Base-by-base conservation (phyloP, 768 basidiomycete species). In the Clavulina sp. region DNA sequence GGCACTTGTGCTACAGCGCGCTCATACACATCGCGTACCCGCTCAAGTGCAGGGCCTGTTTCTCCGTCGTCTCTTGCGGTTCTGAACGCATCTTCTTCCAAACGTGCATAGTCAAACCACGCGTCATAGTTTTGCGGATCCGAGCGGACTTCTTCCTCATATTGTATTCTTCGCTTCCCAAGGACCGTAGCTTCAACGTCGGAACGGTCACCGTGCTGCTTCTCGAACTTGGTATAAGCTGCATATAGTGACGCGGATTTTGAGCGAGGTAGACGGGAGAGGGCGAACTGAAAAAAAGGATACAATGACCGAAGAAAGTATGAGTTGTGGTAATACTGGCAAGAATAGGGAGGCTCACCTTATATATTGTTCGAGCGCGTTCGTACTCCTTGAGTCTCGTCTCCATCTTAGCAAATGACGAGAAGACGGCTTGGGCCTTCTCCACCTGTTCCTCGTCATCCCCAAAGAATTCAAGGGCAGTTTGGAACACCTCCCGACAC, bases 121-220 rank as follows among this genome's bases (percentile, higher is more conserved):
- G 84, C 81, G 64, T 97, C 95, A 62, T 96, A 99, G 63, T 96
- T 96, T 40, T 82, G 78, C 0, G 87, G 81, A 57, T 97, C 89
- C 52, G 93, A 83, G 6, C 79, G 64, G 2, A 97, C 67, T 65
- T 99, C 95, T 57, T 99, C 95, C 62, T 99, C 95, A 60, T 99
- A 97, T 60, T 97, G 91, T 52, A 99, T 96, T 34, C 95, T 76
- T n/a, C 95, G 80, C 64, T 96, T 99, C 30, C 92, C 92, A 0
- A 96, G 74, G 0, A 99, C 93, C 4, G 95, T 99, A 36, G 78
- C 75, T 64, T 96, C 93, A 24, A 99, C 77, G 0, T 87, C 81
- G 3, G 77, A 73, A 4, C 87, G 79, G 5, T 84, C 81, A 9
- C 95, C 95, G 58, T 91, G 88, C 60, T 97, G 95, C 64, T 99